Percentiles rank a stretch among this genome's conserved stretches.
phyloP scores from a whole-genome alignment of 2,329 filamentous ascomycete species.

The Pyrenophora teres region DNA sequence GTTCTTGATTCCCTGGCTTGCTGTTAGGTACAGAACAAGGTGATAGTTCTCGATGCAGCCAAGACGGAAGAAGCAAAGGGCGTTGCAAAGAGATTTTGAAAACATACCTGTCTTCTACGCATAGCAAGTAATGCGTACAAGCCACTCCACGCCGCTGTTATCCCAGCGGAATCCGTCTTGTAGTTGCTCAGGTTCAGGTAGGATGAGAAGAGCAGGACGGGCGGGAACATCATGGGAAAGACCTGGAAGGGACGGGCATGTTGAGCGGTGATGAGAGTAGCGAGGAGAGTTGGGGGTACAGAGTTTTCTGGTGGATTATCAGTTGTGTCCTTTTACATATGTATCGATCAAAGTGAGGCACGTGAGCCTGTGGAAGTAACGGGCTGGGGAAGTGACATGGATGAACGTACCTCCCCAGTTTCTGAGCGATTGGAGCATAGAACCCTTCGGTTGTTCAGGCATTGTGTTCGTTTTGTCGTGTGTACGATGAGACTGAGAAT shows the following conservation, averaged over 20 bases:
- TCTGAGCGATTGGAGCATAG: conserved; percentile 52
- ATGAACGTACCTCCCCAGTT: conserved; percentile 58
- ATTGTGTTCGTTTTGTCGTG: conserved; percentile 29
- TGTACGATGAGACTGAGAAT: not conserved
- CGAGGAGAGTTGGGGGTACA: conserved; percentile 67
- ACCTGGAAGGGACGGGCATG: conserved; percentile 68
- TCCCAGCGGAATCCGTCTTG: conserved; percentile 66
- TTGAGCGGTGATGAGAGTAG: conserved; percentile 68
- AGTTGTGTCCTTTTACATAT: conserved; percentile 1
- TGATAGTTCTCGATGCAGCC: not conserved
- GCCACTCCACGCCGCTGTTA: conserved; percentile 68
- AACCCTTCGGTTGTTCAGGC: conserved; percentile 47
- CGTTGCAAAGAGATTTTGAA: too few relatives aligned
- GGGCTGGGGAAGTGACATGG: not conserved
- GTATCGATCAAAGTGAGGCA: conserved; percentile 4
- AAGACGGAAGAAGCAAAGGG: not conserved
- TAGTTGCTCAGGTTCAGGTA: conserved; percentile 68
- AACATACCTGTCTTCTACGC: conserved; percentile 57
- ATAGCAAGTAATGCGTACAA: conserved; percentile 67
- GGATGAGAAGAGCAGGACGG: conserved; percentile 67
- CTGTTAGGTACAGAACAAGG: not conserved
- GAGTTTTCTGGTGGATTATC: conserved; percentile 59
- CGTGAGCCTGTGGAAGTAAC: conserved; percentile 1
- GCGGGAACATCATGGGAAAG: conserved; percentile 70
- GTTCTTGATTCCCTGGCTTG: conserved; percentile 46